Conservation (phyloP, 2,329 filamentous ascomycete genomes). For the Calonectria pseudoturangicola region DNA sequence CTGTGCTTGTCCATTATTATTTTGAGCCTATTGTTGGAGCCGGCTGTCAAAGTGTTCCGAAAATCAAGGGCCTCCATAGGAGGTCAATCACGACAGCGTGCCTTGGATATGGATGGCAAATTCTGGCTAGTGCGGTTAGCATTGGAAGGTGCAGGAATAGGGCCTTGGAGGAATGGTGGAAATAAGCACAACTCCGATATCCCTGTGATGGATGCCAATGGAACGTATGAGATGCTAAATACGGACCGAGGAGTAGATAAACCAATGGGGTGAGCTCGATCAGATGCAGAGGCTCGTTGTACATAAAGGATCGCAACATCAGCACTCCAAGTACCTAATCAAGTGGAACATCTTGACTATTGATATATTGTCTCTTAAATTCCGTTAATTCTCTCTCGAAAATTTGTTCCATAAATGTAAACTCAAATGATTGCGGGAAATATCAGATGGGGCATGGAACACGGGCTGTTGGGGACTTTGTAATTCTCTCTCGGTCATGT, state of each 20-base stretch:
- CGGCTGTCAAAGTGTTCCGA: neutral
- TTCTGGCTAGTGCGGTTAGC: neutral
- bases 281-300: neutral
- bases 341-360: too few species aligned
- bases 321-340: too few species aligned
- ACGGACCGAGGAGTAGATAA: neutral
- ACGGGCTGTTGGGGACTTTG: too few species aligned
- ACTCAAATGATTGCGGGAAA: too few species aligned
- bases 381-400: too few species aligned
- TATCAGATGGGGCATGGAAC: too few species aligned
- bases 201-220: neutral
- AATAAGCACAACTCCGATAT: neutral
- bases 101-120: neutral
- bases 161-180: slow-evolving; percentile 4
- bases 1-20: neutral
- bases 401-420: too few species aligned
- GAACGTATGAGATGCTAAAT: neutral
- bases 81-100: neutral
- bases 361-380: too few species aligned
- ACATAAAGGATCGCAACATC: neutral
- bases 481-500: too few species aligned
- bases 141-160: slow-evolving; percentile 6
- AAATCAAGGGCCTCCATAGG: neutral
- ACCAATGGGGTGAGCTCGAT: neutral
- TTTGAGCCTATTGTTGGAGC: neutral